These are phyloP conservation scores for Globisporangium cylindrosporum DNA, from an alignment of 352 stramenopile species.

Conservation along the genomic window DNA sequence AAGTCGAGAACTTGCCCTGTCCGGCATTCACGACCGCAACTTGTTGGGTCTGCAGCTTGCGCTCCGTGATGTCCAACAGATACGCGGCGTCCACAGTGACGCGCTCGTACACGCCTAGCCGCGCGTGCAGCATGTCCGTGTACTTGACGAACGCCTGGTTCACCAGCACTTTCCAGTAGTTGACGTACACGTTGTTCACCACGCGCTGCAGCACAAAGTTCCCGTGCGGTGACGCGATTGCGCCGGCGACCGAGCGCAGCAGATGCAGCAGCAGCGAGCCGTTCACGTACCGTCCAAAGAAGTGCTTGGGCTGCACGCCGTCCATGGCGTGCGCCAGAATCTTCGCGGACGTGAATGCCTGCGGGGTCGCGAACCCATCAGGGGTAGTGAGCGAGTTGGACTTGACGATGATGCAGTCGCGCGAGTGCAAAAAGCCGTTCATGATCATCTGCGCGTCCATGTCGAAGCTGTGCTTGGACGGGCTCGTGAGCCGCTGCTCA, in stretches of 20 bases:
- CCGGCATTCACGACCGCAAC: constrained; percentile 51
- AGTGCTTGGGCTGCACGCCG: constrained; percentile 41
- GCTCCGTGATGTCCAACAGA: constrained; percentile 66
- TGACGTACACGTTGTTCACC: constrained; percentile 55
- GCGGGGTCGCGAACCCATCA: constrained; percentile 22
- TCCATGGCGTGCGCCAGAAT: constrained; percentile 54
- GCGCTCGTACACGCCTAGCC: constrained; percentile 58
- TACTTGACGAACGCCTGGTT: constrained; percentile 55
- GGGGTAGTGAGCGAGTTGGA: constrained; percentile 39
- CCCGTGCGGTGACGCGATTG: constrained; percentile 24
- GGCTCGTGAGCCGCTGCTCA: constrained; percentile 52
- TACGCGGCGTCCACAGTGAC: constrained; percentile 56
- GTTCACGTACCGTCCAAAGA: constrained; percentile 63
- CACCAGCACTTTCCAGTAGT: constrained; percentile 65
- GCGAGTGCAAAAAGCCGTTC: constrained; percentile 29
- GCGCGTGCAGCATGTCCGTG: constrained; percentile 55
- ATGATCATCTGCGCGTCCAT: constrained; percentile 54
- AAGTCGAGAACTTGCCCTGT: constrained; percentile 60
- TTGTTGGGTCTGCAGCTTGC: constrained; percentile 56
- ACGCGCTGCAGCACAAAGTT: constrained; percentile 56
- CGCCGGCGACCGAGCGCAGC: constrained; percentile 44
- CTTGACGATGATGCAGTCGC: constrained; percentile 70
- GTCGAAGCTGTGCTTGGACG: constrained; percentile 31
- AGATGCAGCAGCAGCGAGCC: constrained; percentile 53
- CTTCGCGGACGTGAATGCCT: constrained; percentile 58